Base-by-base conservation (phyloP, 176 grass and related monocot genomes). In the Zoysia pacifica region DNA sequence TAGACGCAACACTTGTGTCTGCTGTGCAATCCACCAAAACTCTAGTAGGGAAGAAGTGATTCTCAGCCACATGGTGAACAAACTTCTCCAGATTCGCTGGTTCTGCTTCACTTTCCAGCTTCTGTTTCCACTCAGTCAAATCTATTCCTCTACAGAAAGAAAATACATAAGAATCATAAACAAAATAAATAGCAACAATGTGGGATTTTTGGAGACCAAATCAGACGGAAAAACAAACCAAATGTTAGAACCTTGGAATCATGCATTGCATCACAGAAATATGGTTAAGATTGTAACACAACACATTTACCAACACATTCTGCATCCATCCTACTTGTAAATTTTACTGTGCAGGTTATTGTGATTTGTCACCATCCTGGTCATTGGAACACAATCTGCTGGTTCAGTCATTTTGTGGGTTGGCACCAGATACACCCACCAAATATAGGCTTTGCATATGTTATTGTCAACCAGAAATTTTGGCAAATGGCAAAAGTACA, bases 21-120 rank as follows among this genome's bases (percentile, higher is more conserved):
- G 93, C 93, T 71, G 93, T 97, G 44, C 93, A 97, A 79, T 97
- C 93, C 48, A 97, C 93, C 79, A 97, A 62, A 74, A 97, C 90
- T 62, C 61, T 93, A 73, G 93, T 97, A 54, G 93, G 93, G 58
- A 93, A 97, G 48, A 97, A 82, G 44, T 93, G 90, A 80, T 97
- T 93, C 73, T 77, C 85, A 71, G 89, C 65, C 72, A 97, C 76
- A 88, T 93, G 90, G 16, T 77, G 67, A 58, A 84, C 58, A 75
- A 97, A 97, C 60, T 72, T 87, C 15, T 84, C 88, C 75, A 93
- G 80, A 73, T 93, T 62, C 40, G 90, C 83, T 4, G 48, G 82
- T 84, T 90, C 87, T 81, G 82, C 79, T 48, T 80, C 85, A 70
- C 67, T 81, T 83, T 90, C 77, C n/a, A 84, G 74, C n/a, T 76